A percentile compares a stretch with the other conserved stretches of the same genome.
Conservation (phyloP, 83 land plant genomes). For the Thuja plicata region DNA sequence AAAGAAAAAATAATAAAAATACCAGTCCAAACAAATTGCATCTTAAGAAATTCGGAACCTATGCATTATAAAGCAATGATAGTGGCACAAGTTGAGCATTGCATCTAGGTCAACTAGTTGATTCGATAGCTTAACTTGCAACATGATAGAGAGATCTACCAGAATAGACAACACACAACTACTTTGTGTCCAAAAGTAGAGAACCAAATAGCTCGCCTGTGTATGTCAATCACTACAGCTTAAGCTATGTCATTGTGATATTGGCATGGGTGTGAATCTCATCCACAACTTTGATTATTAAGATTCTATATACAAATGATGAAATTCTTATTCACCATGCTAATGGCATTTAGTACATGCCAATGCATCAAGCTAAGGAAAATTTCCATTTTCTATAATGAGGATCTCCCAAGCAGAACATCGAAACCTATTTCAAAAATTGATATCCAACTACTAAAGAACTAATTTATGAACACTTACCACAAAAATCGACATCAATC, state of each 20-base stretch:
- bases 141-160: background rate
- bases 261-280: background rate
- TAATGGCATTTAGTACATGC: no score
- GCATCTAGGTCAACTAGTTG: background rate
- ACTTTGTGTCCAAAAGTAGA: background rate
- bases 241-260: background rate
- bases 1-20: background rate
- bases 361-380: background rate
- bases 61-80: background rate
- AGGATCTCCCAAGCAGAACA: background rate
- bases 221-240: background rate
- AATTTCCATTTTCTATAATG: background rate
- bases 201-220: background rate
- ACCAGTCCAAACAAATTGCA: background rate
- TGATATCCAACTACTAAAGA: background rate
- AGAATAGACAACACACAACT: background rate
- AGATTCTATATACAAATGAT: background rate
- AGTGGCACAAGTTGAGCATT: background rate
- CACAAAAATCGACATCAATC: background rate
- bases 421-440: background rate
- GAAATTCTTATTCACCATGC: background rate
- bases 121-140: background rate
- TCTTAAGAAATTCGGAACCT: background rate
- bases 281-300: background rate
- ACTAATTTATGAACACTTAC: no score